Conservation (phyloP, 306 rosid genomes). For the Sesbania bispinosa region DNA sequence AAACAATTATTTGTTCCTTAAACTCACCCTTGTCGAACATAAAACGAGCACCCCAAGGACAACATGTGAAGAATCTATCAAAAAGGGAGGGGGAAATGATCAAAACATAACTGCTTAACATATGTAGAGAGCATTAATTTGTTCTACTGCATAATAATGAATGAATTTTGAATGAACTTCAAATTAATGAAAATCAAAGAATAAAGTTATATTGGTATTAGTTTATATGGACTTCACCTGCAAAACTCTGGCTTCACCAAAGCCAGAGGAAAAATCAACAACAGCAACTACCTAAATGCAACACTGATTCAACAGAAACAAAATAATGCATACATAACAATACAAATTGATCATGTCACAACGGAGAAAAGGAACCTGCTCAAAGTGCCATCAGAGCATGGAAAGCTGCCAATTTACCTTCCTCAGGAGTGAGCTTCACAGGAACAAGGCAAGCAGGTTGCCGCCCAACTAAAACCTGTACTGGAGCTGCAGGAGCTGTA, state of each 20-base stretch:
- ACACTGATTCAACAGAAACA: background rate
- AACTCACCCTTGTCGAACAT: no score
- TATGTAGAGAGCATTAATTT: no score
- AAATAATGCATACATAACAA: background rate
- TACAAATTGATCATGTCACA: background rate
- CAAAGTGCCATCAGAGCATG: constrained; percentile 99
- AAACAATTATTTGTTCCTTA: no score
- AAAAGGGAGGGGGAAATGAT: no score
- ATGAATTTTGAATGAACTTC: no score
- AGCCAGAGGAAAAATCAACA: constrained; percentile 1
- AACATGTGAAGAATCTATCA: no score
- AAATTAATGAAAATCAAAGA: no score
- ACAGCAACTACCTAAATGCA: constrained; percentile 12
- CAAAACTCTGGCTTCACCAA: constrained; percentile 36
- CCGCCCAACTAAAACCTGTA: constrained; percentile 66
- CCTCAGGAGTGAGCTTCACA: constrained; percentile 76
- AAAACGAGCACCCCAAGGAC: no score
- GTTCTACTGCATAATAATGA: no score
- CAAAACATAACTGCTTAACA: no score
- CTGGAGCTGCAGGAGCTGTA: constrained; percentile 78
- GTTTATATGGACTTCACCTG: no score
- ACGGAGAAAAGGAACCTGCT: constrained; percentile 43
- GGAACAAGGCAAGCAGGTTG: constrained; percentile 66
- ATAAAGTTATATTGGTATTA: no score
- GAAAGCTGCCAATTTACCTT: constrained; percentile 89